phyloP scores from a whole-genome alignment of 2,329 filamentous ascomycete species.

The Pyrenophora graminea region DNA sequence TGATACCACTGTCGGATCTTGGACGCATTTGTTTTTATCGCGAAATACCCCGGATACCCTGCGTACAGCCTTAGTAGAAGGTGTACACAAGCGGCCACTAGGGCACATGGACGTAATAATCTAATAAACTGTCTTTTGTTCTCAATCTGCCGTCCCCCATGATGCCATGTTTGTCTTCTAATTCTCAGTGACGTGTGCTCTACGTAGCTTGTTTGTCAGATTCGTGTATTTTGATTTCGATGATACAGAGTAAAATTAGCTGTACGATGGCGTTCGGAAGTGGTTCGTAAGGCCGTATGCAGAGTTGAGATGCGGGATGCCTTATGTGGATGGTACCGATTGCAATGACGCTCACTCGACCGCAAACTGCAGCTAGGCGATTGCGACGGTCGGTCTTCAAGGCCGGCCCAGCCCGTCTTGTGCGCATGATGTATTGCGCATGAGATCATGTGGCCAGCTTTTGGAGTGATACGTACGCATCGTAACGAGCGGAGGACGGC shows the following conservation, averaged over 20 bases:
- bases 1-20: constrained; percentile 41
- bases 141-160: not conserved
- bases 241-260: too few relatives aligned
- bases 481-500: constrained; percentile 6
- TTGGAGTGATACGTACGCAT: not conserved
- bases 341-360: constrained; percentile 9
- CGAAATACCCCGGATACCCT: constrained; percentile 50
- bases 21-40: constrained; percentile 38
- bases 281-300: not conserved
- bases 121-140: constrained; percentile 39
- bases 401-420: constrained; percentile 5
- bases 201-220: too few relatives aligned
- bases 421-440: not conserved
- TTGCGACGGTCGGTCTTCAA: not conserved
- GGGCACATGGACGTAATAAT: constrained; percentile 48
- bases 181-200: too few relatives aligned
- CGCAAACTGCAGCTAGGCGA: not conserved
- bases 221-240: too few relatives aligned
- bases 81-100: constrained; percentile 48
- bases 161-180: too few relatives aligned
- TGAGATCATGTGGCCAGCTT: constrained; percentile 9
- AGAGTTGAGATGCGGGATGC: not conserved
- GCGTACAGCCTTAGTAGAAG: constrained; percentile 47
- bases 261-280: too few relatives aligned
- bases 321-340: not conserved